Evolutionary conservation across 2,329 filamentous ascomycete genomes (phyloP), one percentile per base, ranked within the genome.

Genomic region (Nannizzia gypsea): DNA sequence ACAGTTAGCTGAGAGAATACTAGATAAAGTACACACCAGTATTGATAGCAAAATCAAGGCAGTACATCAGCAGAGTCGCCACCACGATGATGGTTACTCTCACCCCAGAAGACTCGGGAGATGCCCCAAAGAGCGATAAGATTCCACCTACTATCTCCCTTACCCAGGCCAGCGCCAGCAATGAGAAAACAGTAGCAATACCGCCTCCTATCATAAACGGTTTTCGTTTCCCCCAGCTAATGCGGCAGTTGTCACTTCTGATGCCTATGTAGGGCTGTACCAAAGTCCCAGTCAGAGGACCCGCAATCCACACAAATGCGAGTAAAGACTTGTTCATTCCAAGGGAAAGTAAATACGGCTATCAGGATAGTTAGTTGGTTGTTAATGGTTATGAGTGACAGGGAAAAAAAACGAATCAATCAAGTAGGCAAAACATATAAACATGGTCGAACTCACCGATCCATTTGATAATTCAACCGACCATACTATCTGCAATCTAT

Each of bases 1-100:
- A 6, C 2, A 9, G 44, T 3, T 24, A 57, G 26, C 11, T 11
- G 26, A 46, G 22, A 28, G 20, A 8, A 6, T 34, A 13, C 31
- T 36, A 36, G 9, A 13, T 36, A 11, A 11, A 8, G 57, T 62
- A 73, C 78, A 66, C 75, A 88, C 85, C 86, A 60, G 91, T 93
- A 74, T 97, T 97, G 76, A 97, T 93, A 67, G 91, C 85, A 72
- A 97, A 93, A 72, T 97, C 92, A 57, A 97, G 81, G 56, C 93
- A 79, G 73, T 95, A 97, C 67, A 97, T 88, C 76, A 90, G 87
- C 31, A 90, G 70, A 4, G 96, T 90, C 6, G 92, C 92, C 60
- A 89, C 80, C 34, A 89, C 77, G 65, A 96, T 92, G 55, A 88
- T 82, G 46, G 79, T 77, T 2, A 79, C 80, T 67, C 83, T 85